Evolutionary conservation across 768 basidiomycete species (phyloP).

Genomic region (Udeniomyces megalosporus): DNA sequence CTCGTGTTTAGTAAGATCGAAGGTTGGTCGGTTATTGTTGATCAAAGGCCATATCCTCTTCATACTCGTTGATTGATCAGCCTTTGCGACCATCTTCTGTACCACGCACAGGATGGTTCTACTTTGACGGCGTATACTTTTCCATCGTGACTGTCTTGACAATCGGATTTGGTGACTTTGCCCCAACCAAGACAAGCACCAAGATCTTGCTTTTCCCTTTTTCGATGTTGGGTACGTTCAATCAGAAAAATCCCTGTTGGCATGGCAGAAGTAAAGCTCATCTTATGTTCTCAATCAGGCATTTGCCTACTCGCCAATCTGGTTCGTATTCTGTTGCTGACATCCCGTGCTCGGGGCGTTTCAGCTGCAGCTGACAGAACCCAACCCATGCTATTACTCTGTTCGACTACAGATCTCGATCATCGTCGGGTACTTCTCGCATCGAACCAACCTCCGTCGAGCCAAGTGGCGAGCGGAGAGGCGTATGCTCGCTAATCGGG

Average conservation of each 20-base stretch:
- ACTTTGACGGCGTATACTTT: constrained; percentile 22
- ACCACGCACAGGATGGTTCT: too few relatives aligned
- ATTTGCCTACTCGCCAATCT: constrained; percentile 11
- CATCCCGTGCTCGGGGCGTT: too few relatives aligned
- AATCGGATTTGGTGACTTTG: constrained; percentile 27
- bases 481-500: background rate
- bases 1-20: constrained; percentile 27
- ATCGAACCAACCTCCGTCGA: background rate
- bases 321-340: too few relatives aligned
- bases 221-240: background rate
- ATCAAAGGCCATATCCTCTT: background rate
- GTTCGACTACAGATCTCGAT: constrained; percentile 3
- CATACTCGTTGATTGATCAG: background rate
- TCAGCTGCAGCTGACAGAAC: too few relatives aligned
- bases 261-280: too few relatives aligned
- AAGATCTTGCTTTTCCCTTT: constrained; percentile 15
- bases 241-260: background rate
- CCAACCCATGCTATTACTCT: too few relatives aligned
- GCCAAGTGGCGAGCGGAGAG: background rate
- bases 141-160: constrained; percentile 19
- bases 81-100: too few relatives aligned
- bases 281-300: too few relatives aligned
- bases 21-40: constrained; percentile 22
- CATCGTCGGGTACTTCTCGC: background rate
- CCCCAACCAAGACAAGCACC: constrained; percentile 15